Conservation (phyloP, 2,329 filamentous ascomycete species). For the Monosporascus sp. region DNA sequence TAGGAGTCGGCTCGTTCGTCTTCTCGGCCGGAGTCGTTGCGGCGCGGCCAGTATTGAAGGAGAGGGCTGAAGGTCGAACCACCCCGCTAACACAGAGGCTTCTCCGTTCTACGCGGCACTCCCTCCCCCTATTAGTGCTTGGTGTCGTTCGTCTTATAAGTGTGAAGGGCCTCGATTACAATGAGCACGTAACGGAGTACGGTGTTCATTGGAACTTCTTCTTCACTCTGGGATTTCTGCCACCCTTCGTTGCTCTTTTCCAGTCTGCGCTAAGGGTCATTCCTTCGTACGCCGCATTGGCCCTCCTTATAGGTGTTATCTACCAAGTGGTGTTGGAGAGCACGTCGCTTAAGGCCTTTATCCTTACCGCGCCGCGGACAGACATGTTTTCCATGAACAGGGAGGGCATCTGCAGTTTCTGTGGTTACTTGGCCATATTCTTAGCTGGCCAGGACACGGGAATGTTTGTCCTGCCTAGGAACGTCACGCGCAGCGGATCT, state of each 20-base stretch:
- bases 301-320: slow-evolving; percentile 58
- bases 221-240: slow-evolving; percentile 85
- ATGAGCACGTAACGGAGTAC: slow-evolving; percentile 95
- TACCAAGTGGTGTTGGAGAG: slow-evolving; percentile 76
- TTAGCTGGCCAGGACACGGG: slow-evolving; percentile 82
- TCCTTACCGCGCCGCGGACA: slow-evolving; percentile 74
- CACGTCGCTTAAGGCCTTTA: slow-evolving; percentile 74
- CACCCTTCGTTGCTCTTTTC: slow-evolving; percentile 81
- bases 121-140: slow-evolving; percentile 73
- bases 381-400: slow-evolving; percentile 84
- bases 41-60: slow-evolving; percentile 72
- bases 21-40: slow-evolving; percentile 91
- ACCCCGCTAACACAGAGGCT: slow-evolving; percentile 54
- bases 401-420: slow-evolving; percentile 91
- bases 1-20: slow-evolving; percentile 95
- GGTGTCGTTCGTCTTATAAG: slow-evolving; percentile 77
- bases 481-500: slow-evolving; percentile 38
- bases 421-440: slow-evolving; percentile 93
- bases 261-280: slow-evolving; percentile 65
- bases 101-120: slow-evolving; percentile 66
- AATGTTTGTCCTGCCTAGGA: slow-evolving; percentile 67
- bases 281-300: slow-evolving; percentile 71
- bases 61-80: slow-evolving; percentile 47
- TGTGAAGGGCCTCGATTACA: slow-evolving; percentile 92
- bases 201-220: slow-evolving; percentile 99